Evolutionary conservation across 1,284 basidiomycete genomes (phyloP).

Genomic region (Cryptococcus wingfieldii): DNA sequence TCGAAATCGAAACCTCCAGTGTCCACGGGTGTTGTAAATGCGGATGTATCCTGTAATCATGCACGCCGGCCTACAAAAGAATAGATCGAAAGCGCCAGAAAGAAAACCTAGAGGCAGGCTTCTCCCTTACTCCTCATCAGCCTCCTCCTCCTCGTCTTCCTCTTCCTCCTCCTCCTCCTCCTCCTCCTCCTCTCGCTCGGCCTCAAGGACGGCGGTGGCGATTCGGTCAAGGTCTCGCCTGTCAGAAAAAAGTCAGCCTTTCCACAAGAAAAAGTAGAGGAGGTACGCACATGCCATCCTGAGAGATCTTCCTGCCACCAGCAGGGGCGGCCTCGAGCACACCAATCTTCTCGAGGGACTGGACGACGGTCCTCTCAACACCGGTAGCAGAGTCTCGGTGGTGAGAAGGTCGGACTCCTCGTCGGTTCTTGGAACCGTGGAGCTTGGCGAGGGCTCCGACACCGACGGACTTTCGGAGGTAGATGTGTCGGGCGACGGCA

Average conservation of each 20-base stretch:
- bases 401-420: conserved; percentile 92
- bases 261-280: neutral
- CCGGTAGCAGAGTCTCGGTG: conserved; percentile 82
- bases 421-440: conserved; percentile 92
- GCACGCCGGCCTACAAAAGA: neutral
- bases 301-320: conserved; percentile 91
- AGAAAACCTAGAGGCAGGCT: neutral
- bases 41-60: neutral
- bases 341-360: conserved; percentile 97
- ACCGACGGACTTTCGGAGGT: conserved; percentile 98
- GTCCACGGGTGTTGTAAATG: too few relatives aligned
- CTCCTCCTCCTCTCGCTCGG: conserved; percentile 73
- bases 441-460: conserved; percentile 94
- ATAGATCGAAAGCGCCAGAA: neutral
- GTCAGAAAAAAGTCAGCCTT: neutral
- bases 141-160: conserved; percentile 59
- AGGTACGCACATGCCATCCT: conserved; percentile 72
- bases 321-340: conserved; percentile 91
- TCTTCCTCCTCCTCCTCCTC: conserved; percentile 84
- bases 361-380: conserved; percentile 87
- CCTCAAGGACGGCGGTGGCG: conserved; percentile 91
- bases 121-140: conserved; percentile 48
- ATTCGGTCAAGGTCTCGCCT: conserved; percentile 95
- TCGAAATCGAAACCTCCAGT: too few relatives aligned
- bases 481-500: conserved; percentile 97